Evolutionary conservation across 352 stramenopile species (phyloP), one percentile per base, ranked within the genome.

Genomic region (Elongisporangium anandrum): DNA sequence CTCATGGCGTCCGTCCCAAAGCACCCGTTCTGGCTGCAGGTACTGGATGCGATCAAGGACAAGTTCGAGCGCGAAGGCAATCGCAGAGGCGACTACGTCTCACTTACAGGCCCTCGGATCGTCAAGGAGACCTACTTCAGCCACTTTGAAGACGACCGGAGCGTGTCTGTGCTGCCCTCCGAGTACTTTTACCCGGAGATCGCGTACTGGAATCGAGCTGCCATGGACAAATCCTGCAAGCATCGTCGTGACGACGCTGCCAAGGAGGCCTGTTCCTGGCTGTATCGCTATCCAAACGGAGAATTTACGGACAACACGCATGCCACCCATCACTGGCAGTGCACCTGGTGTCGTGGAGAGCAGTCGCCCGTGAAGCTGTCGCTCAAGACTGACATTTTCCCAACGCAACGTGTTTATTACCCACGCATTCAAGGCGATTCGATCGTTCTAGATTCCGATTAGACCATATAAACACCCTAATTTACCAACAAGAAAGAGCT

Each of bases 161-260:
- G 50, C 9, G 54, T 77, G n/a, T 50, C 29, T 1, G 61, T 85
- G 13, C 59, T 86, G 19, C 54, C 63, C 10, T 63, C 71, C 17
- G 66, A 78, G 57, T 84, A 67, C 53, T 85, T 87, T 39, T 88
- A 85, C 51, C 79, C 74, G 0, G 72, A 88, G 53, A 63, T 84
- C 9, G 69, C 74, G 21, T 73, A 74, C 59, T 87, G 73, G 78
- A 86, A 86, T 63, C 15, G 73, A 22, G 64, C 51, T 4, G 58
- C 66, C 8, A 71, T 88, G 69, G 17, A 68, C 16, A 54, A 64
- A 12, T 50, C 58, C 5, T 83, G 70, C 61, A 50, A 23, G 9
- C 29, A 53, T 17, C 60, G 65, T 1, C n/a, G 26, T 7, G 64
- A 79, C 20, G 39, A 54, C 9, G 59, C 58, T 0, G 65, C 66